Base-by-base conservation (phyloP, 768 basidiomycete species). In the Cubamyces lactineus region DNA sequence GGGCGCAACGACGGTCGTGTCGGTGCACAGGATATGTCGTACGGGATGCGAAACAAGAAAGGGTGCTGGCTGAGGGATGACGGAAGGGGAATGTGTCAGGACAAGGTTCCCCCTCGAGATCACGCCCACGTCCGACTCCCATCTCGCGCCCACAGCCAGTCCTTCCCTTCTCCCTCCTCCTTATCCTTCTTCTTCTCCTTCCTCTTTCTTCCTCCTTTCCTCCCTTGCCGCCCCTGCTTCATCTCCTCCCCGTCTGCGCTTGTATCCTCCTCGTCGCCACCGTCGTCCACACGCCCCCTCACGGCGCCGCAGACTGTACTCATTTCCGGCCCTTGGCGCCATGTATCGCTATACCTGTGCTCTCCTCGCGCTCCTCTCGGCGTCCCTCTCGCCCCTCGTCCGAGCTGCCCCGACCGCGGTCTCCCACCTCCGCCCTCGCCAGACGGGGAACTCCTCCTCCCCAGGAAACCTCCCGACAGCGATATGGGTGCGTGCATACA, bases 401-500 rank as follows among this genome's bases (percentile, higher is more conserved):
- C 38, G 52, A 23, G 57, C 62, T 6, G 57, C 62, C 23, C 57
- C 62, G 34, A 52, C 57, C 8, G 42, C 42, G 8, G 26, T 19
- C 41, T 43, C 43, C 13, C 50, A 15, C 19, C 49, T 59, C 34
- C 43, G 23, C 7, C 49, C 53, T 15, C 28, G 62, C 24, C 56
- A 57, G 24, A 24, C 21, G 17, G 6, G 42, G n/a, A 34, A 43
- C 15, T 24, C n/a, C 21, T 11, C 19, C 5, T 5, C 45, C 26
- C 8, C 23, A 6, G 50, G 39, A 23, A 21, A 28, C 38, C 43
- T 58, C 26, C 43, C 49, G 53, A n/a, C 34, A 28, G 34, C 34
- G n/a, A 42, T 65, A 54, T 65, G 60, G 60, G 64, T 65, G 57
- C 52, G 64, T 58, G 41, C 41, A 38, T 26, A 15, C 7, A 13